These are phyloP conservation scores for Lepidium sativum DNA, from an alignment of 345 rosid species.

Conservation along the genomic window DNA sequence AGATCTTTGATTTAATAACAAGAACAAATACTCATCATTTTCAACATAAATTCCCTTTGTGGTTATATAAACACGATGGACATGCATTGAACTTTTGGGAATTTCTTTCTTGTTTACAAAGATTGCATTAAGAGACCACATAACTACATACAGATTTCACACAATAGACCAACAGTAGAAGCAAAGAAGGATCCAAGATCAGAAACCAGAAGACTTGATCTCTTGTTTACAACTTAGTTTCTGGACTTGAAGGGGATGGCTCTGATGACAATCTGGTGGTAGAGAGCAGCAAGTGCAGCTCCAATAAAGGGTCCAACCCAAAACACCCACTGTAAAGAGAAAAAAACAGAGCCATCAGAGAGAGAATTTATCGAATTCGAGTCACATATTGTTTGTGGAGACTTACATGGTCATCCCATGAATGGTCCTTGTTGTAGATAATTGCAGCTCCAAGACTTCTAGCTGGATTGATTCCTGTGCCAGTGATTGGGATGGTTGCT, in stretches of 20 bases:
- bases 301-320: slow-evolving; percentile 78
- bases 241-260: slow-evolving; percentile 60
- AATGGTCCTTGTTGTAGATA: slow-evolving; percentile 41
- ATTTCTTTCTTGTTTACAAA: slow-evolving; percentile 1
- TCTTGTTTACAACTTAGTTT: slow-evolving; percentile 9
- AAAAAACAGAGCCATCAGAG: not conserved
- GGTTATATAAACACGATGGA: not conserved
- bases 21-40: not conserved
- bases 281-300: slow-evolving; percentile 65
- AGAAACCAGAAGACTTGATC: slow-evolving; percentile 1
- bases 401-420: slow-evolving; percentile 65
- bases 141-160: not conserved
- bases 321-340: slow-evolving; percentile 49
- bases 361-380: not conserved
- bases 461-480: slow-evolving; percentile 71
- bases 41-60: not conserved
- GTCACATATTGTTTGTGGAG: not conserved
- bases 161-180: slow-evolving; percentile 3
- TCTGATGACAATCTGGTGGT: slow-evolving; percentile 62
- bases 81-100: slow-evolving; percentile 10
- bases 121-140: slow-evolving; percentile 1
- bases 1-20: not conserved
- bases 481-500: slow-evolving; percentile 61
- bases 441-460: slow-evolving; percentile 68
- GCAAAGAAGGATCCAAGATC: not conserved